Evolutionary conservation across 257 asterid species (phyloP).

Genomic region (Agastache rugosa): DNA sequence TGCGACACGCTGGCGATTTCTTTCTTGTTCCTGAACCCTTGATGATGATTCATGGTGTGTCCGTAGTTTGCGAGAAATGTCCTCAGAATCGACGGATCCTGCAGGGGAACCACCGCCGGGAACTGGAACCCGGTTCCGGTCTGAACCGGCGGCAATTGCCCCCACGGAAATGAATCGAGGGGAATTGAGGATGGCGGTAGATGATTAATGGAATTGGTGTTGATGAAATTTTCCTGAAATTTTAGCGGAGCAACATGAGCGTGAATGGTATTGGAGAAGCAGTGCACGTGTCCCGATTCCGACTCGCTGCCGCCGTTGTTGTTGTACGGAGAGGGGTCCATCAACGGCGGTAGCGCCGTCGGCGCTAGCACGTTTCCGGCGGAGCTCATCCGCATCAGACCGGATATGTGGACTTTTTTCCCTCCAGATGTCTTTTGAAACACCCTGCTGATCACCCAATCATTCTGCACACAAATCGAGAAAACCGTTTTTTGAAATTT

Average conservation of each 20-base stretch:
- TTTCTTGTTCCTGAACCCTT: slow-evolving; percentile 47
- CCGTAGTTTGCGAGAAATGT: slow-evolving; percentile 48
- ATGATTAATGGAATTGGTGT: slow-evolving; percentile 21
- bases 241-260: slow-evolving; percentile 25
- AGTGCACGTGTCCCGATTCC: slow-evolving; percentile 72
- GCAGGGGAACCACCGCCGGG: slow-evolving; percentile 41
- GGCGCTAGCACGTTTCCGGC: slow-evolving; percentile 32
- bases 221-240: slow-evolving; percentile 46
- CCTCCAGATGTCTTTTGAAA: slow-evolving; percentile 84
- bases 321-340: slow-evolving; percentile 53
- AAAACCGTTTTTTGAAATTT: not conserved
- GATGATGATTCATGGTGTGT: slow-evolving; percentile 41
- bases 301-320: slow-evolving; percentile 31
- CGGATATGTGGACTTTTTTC: slow-evolving; percentile 74
- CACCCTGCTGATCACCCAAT: slow-evolving; percentile 95
- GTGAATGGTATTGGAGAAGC: slow-evolving; percentile 74
- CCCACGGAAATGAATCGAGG: slow-evolving; percentile 46
- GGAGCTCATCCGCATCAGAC: slow-evolving; percentile 48
- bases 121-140: slow-evolving; percentile 38
- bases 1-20: slow-evolving; percentile 53
- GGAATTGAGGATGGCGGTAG: slow-evolving; percentile 37
- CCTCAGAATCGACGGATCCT: slow-evolving; percentile 39
- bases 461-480: slow-evolving; percentile 55
- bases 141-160: slow-evolving; percentile 46
- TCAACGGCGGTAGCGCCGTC: slow-evolving; percentile 62